A percentile compares a stretch with the other conserved stretches of the same genome.
phyloP scores from a whole-genome alignment of 2,329 filamentous ascomycete genomes.

The Aureobasidium sp. region DNA sequence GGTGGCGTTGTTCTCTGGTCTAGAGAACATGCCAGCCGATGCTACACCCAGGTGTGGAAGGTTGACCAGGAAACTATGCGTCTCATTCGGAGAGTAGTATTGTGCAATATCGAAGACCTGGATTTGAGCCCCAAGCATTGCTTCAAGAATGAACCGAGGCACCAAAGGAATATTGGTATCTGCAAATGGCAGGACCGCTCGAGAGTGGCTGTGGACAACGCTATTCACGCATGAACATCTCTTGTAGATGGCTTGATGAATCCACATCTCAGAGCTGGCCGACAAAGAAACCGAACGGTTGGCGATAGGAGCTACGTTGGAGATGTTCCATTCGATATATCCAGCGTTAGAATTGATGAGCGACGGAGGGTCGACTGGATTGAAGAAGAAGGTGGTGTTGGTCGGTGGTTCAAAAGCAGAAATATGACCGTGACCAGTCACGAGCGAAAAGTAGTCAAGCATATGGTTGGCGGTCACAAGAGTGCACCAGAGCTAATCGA shows the following conservation, averaged over 20 bases:
- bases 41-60: not conserved
- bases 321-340: not conserved
- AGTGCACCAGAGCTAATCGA: not conserved
- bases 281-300: not conserved
- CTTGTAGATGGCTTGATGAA: not conserved
- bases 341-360: not conserved
- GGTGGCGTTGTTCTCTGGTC: not conserved
- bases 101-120: not conserved
- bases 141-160: not conserved
- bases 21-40: not conserved
- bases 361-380: not conserved
- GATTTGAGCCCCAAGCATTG: not conserved
- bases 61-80: not conserved
- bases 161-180: not conserved
- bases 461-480: not conserved
- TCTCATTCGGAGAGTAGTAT: not conserved
- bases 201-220: not conserved
- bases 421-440: not conserved
- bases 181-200: not conserved
- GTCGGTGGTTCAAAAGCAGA: not conserved
- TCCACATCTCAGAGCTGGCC: not conserved
- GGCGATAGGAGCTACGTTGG: not conserved
- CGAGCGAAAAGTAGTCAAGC: not conserved
- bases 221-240: not conserved
- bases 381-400: not conserved